Base-by-base conservation (phyloP, 306 rosid genomes). In the Cucurbita maxima region DNA sequence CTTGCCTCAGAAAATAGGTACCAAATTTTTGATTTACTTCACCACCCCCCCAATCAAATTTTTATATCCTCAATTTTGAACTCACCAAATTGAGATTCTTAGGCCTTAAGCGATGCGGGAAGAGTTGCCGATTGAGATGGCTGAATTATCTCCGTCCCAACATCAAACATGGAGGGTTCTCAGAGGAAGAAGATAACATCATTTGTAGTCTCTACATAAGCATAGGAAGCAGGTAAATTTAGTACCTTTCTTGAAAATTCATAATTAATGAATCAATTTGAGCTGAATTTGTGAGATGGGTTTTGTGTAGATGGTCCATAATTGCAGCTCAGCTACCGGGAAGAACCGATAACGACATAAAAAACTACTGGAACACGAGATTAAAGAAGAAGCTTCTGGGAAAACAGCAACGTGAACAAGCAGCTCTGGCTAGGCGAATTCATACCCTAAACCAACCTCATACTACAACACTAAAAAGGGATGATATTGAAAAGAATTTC, bases 41-140 rank as follows among this genome's bases (percentile, higher is more conserved):
- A 38, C 1, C 25, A 25, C 2, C 40, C 48, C 54, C 69, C n/a
- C n/a, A n/a, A 43, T 53, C 58, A 16, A 14, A 0, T 10, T 11
- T 11, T 5, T 14, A 4, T 10, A 4, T 20, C 61, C 11, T 38
- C 25, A 43, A 64, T 8, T 62, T 62, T 61, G 3, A 62, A 40
- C 3, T 41, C 0, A 63, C 6, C 40, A 36, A 0, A 51, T 51
- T 51, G 15, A n/a, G 6, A 30, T 64, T 59, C 73, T 67, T 20
- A 92, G 99, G 97, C 51, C 88, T 94, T 4, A 94, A 85, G 86
- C 84, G 99, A 82, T 94, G 99, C 51, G 99, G 99, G 58, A 94
- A 94, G 76, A 94, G 99, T 75, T 94, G 99, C 81, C 96, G 99
- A 14, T 89, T 94, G 9, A 72, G 99, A 75, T 94, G 99, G 99